These are phyloP conservation scores for Mycocentrospora acerina DNA, from an alignment of 2,329 filamentous ascomycete genomes.

Conservation along the genomic window DNA sequence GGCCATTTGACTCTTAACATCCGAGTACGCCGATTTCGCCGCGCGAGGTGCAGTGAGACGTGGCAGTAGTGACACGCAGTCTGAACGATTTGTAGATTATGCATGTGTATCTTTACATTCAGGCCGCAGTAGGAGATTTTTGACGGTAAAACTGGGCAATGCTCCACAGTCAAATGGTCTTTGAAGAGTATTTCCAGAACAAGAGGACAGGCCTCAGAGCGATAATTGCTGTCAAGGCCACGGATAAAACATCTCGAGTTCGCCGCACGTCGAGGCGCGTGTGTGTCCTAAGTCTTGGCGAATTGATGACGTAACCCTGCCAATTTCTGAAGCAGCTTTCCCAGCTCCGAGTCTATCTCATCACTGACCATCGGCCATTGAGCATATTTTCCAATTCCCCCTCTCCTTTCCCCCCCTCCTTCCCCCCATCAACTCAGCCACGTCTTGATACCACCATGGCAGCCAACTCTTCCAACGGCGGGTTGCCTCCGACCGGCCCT, in stretches of 20 bases:
- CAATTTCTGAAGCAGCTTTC: constrained; percentile 3
- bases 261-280: too few species aligned
- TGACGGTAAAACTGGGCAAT: too few species aligned
- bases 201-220: too few species aligned
- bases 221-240: too few species aligned
- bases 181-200: too few species aligned
- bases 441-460: constrained; percentile 27
- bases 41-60: neutral
- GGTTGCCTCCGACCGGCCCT: constrained; percentile 19
- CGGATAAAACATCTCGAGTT: neutral
- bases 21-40: constrained; percentile 10
- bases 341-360: constrained; percentile 1
- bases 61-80: neutral
- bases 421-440: constrained; percentile 6
- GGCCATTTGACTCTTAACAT: constrained; percentile 7
- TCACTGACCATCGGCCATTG: constrained; percentile 19
- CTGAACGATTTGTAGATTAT: too few species aligned
- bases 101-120: too few species aligned
- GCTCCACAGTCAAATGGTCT: too few species aligned
- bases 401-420: constrained; percentile 5
- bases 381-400: too few species aligned
- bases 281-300: too few species aligned
- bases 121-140: too few species aligned
- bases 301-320: constrained; percentile 14
- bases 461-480: constrained; percentile 23